Base-by-base conservation (phyloP, 192 early-diverging fungal species). In the Backusella luteola region DNA sequence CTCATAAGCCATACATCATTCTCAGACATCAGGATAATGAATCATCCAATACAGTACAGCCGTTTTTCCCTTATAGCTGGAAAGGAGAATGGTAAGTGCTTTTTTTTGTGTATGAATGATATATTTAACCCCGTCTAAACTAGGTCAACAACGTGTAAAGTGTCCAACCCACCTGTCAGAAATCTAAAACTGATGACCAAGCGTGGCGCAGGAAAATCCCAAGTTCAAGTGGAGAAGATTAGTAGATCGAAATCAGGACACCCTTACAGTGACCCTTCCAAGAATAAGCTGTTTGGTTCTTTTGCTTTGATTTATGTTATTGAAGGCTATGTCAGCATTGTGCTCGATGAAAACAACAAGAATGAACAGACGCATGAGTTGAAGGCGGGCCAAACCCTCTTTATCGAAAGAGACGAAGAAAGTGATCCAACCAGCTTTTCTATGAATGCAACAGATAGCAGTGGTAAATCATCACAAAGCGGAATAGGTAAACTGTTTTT, bases 261-360 rank as follows among this genome's bases (percentile, higher is more conserved):
- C 11, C 42, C 42, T 17, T 63, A 52, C 5, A 78, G 29, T 26
- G 32, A 77, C 21, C 8, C 41, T 2, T 21, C 44, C 26, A 66
- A 76, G 59, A 91, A 84, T 56, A 81, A 88, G 36, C 69, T 90
- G 0, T 71, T 91, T 42, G 88, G 85, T 5, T 74, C 87, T 1
- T 83, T 85, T 56, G 80, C 85, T 15, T 83, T 91, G 49, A 74
- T 91, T 11, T 87, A 91, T 79, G 86, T 91, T n/a, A 82, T 91
- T 42, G 83, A 78, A 17, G 90, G 90, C 19, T 44, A 52, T 52
- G 56, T 73, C 3, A 34, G 67, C 4, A 66, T 81, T 5, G 6
- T 17, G 19, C 44, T 81, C 19, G 80, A 79, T 59, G 78, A 74
- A 15, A 36, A 77, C 23, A 76, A 66, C 41, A 73, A 46, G 6